phyloP scores from a whole-genome alignment of 345 rosid species.

The Lumnitzera littorea region DNA sequence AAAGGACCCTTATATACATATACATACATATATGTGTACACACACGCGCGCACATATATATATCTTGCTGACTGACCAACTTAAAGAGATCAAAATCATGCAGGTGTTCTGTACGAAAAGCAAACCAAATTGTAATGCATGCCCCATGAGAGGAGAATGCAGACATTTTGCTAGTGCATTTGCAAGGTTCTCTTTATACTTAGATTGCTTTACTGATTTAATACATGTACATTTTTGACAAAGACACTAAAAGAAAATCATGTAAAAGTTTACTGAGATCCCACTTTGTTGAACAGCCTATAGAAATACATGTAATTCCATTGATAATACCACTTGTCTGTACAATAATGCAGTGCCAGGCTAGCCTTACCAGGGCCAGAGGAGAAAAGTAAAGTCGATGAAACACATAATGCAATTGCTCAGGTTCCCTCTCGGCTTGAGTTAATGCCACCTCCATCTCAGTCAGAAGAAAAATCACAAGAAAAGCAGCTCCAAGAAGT shows the following conservation, averaged over 20 bases:
- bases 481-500: conserved; percentile 20
- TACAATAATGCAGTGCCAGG: conserved; percentile 56
- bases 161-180: conserved; percentile 98
- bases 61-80: too few species aligned
- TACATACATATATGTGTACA: too few species aligned
- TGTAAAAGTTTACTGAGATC: too few species aligned
- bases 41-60: too few species aligned
- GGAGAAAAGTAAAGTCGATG: conserved; percentile 29
- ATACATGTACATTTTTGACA: too few species aligned
- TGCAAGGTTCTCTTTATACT: conserved; percentile 59
- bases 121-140: conserved; percentile 93
- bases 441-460: conserved; percentile 30
- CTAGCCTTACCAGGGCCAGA: conserved; percentile 77
- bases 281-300: too few species aligned
- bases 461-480: conserved; percentile 27
- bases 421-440: conserved; percentile 22
- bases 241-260: too few species aligned
- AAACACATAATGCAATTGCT: background rate
- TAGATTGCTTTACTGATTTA: too few species aligned
- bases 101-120: conserved; percentile 98
- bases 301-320: background rate
- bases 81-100: conserved; percentile 11
- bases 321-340: conserved; percentile 11
- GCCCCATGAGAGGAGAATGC: conserved; percentile 99
- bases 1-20: too few species aligned